These are phyloP conservation scores for Botrytis fragariae DNA, from an alignment of 2,329 filamentous ascomycete genomes.

Conservation along the genomic window DNA sequence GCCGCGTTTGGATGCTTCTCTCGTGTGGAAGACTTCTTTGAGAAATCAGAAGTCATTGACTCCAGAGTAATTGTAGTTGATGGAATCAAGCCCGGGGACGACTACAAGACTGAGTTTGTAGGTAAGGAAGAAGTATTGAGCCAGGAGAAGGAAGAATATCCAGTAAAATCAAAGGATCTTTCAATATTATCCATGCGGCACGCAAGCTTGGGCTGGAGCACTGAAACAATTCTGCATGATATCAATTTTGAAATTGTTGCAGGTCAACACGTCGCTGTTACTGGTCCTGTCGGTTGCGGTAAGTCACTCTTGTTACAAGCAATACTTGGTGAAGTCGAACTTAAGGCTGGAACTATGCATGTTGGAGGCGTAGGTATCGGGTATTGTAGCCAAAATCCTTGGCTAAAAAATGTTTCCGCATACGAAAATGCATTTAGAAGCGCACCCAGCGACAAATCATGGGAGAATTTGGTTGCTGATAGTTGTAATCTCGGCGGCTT, in stretches of 20 bases:
- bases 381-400: slow-evolving; percentile 46
- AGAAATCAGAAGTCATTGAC: background rate
- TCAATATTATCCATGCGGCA: background rate
- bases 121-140: background rate
- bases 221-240: background rate
- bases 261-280: background rate
- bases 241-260: background rate
- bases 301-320: slow-evolving; percentile 40
- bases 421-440: background rate
- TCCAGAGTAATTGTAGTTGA: background rate
- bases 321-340: slow-evolving; percentile 37
- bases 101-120: background rate
- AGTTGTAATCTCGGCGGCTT: slow-evolving; percentile 12
- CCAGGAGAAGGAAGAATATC: background rate
- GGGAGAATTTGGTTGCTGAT: background rate
- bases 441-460: background rate
- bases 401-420: slow-evolving; percentile 44
- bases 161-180: too few species aligned
- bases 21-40: background rate
- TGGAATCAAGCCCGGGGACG: background rate
- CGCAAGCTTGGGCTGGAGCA: background rate
- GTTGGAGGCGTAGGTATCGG: slow-evolving; percentile 29
- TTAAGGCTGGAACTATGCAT: slow-evolving; percentile 30
- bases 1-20: background rate
- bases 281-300: slow-evolving; percentile 31